Evolutionary conservation across 805 yeast genomes (phyloP), one percentile per base, ranked within the genome.

Genomic region (Spathaspora hagerdaliae): DNA sequence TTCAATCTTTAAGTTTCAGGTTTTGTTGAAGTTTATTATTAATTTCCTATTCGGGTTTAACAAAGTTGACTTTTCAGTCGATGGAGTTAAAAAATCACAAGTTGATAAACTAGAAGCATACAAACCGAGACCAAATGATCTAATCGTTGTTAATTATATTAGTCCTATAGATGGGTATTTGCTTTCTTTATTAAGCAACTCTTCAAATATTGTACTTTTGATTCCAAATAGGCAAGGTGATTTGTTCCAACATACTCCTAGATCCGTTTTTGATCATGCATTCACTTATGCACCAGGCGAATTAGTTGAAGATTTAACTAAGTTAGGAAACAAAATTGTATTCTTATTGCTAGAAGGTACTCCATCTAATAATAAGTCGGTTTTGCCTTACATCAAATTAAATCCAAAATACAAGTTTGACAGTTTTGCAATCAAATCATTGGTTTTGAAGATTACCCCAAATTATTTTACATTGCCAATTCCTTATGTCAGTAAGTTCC

Each of bases 281-380:
- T 55, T 64, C 27, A 53, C 46, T 6, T 49, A 52, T 24, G 38
- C 46, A 3, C 35, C 45, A 6, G 45, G 38, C 15, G 43, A 46
- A 4, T 41, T 36, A 34, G 47, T 62, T 9, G 46, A 48, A 9
- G 63, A 60, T 35, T 45, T 66, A 19, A 38, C 53, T 1, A 51
- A 59, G 27, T 55, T 63, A 15, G 58, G 61, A 3, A 69, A 72
- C n/a, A 73, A 75, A 36, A 65, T 58, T 0, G 71, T 81, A 4
- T 82, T 75, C 43, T 53, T 85, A 19, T 80, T 89, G 47, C 73
- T 83, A 2, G 97, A 90, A 57, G 96, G 96, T 0, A 87, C 96
- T 0, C 75, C 96, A 0, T 81, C 96, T 0, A 92, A 91, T 59
- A 94, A 95, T 42, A 82, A 82, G 50, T 82, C 90, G 0, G 58